phyloP scores from a whole-genome alignment of 495 filamentous ascomycete species.

The Penicillium paxilli region DNA sequence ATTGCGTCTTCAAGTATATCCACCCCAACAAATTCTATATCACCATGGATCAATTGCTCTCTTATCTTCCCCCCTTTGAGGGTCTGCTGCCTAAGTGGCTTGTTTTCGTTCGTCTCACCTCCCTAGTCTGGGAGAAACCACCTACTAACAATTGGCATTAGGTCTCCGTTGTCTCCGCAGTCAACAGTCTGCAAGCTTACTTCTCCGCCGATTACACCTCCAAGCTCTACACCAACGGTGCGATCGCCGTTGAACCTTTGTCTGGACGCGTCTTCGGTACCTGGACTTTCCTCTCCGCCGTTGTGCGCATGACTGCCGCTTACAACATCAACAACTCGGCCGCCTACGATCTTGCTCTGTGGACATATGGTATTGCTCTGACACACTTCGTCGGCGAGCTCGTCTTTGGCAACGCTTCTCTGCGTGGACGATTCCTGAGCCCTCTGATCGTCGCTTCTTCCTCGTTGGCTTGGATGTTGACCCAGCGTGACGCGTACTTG shows the following conservation, averaged over 20 bases:
- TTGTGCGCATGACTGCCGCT: slow-evolving; percentile 81
- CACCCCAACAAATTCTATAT: neutral
- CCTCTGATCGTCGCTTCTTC: slow-evolving; percentile 71
- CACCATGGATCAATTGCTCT: slow-evolving; percentile 34
- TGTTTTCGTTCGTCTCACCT: slow-evolving; percentile 49
- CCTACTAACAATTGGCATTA: slow-evolving; percentile 27
- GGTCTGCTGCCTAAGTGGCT: slow-evolving; percentile 69
- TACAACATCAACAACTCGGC: slow-evolving; percentile 74
- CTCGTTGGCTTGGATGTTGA: slow-evolving; percentile 79
- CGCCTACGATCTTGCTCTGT: slow-evolving; percentile 75
- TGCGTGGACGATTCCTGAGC: slow-evolving; percentile 66
- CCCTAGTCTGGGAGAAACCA: neutral
- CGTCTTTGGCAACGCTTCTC: slow-evolving; percentile 68
- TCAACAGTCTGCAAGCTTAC: slow-evolving; percentile 83
- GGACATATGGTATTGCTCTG: slow-evolving; percentile 78
- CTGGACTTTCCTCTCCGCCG: slow-evolving; percentile 76
- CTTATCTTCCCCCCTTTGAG: slow-evolving; percentile 53
- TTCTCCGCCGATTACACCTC: slow-evolving; percentile 68
- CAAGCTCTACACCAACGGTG: slow-evolving; percentile 68
- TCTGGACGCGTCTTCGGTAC: slow-evolving; percentile 86
- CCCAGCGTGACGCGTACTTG: slow-evolving; percentile 52
- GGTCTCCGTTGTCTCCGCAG: slow-evolving; percentile 74
- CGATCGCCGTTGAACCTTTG: slow-evolving; percentile 54
- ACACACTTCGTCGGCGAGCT: slow-evolving; percentile 80
- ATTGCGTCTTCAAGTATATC: neutral